phyloP scores from a whole-genome alignment of 1,139 yeast genomes.

The Yamadazyma atmosphaerica region DNA sequence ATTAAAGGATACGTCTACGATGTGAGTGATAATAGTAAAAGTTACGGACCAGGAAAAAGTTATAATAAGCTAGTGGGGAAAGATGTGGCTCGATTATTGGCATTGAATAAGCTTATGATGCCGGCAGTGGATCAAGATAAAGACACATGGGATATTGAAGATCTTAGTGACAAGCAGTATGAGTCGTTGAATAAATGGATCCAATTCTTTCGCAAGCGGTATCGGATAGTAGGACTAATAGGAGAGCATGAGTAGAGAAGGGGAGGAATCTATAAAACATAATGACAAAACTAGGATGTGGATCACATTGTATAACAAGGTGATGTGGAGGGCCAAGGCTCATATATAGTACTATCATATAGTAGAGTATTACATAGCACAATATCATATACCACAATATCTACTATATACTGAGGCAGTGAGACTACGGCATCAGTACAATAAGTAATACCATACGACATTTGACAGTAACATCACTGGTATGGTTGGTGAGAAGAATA shows the following conservation, averaged over 20 bases:
- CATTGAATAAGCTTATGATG: slow-evolving; percentile 39
- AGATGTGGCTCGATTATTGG: slow-evolving; percentile 73
- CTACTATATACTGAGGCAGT: no score
- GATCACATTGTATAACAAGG: no score
- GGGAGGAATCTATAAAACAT: neutral
- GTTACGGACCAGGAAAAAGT: slow-evolving; percentile 75
- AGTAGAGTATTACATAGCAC: no score
- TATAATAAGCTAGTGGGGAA: slow-evolving; percentile 74
- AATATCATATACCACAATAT: no score
- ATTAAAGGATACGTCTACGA: slow-evolving; percentile 78
- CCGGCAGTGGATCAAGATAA: slow-evolving; percentile 12
- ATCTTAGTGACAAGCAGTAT: slow-evolving; percentile 50
- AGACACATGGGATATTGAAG: slow-evolving; percentile 49
- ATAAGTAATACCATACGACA: no score
- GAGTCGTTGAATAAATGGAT: slow-evolving; percentile 59
- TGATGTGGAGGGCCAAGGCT: no score
- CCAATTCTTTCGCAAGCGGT: slow-evolving; percentile 53
- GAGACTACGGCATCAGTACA: no score
- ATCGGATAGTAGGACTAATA: slow-evolving; percentile 37
- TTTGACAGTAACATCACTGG: no score
- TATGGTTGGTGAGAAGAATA: no score
- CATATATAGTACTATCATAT: no score
- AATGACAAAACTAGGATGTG: no score
- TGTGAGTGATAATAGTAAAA: slow-evolving; percentile 61
- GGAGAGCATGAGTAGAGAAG: slow-evolving; percentile 23